A percentile compares a stretch with the other conserved stretches of the same genome.
These are phyloP conservation scores for Psilocybe cyanescens DNA, from an alignment of 768 basidiomycete genomes.

Conservation along the genomic window DNA sequence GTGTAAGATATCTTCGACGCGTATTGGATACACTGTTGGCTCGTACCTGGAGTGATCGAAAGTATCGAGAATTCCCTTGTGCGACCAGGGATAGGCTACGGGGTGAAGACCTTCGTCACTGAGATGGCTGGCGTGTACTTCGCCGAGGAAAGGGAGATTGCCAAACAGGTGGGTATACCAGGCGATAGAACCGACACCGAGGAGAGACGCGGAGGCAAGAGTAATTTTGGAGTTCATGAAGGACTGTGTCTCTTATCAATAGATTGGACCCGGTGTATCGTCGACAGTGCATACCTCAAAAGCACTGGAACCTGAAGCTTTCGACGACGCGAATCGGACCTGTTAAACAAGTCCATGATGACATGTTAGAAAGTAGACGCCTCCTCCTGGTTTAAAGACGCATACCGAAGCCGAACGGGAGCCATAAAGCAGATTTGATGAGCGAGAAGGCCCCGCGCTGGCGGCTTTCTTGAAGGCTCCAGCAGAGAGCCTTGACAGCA, in stretches of 20 bases:
- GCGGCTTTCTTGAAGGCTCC: conserved; percentile 67
- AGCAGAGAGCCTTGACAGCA: conserved; percentile 83
- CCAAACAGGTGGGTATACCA: conserved; percentile 98
- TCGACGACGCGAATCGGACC: conserved; percentile 76
- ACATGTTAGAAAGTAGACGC: conserved; percentile 2
- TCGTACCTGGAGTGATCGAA: conserved; percentile 96
- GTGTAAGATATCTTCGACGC: conserved; percentile 13
- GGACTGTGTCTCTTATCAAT: conserved; percentile 45
- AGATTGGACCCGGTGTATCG: background rate
- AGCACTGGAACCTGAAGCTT: conserved; percentile 55
- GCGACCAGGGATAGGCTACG: conserved; percentile 85
- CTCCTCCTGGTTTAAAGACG: conserved; percentile 14
- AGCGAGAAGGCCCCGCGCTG: conserved; percentile 48
- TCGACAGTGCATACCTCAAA: conserved; percentile 58
- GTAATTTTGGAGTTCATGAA: conserved; percentile 72
- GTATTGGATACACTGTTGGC: conserved; percentile 15
- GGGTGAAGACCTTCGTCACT: conserved; percentile 97
- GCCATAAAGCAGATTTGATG: conserved; percentile 40
- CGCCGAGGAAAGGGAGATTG: conserved; percentile 83
- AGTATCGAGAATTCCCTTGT: conserved; percentile 84
- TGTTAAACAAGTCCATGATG: conserved; percentile 32
- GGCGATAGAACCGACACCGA: conserved; percentile 88
- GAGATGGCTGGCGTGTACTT: conserved; percentile 91
- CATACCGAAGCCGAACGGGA: conserved; percentile 57
- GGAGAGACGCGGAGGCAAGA: conserved; percentile 72